Percentiles rank a stretch among this genome's conserved stretches.
phyloP scores from a whole-genome alignment of 2,329 filamentous ascomycete genomes.

The Aureobasidium lini region DNA sequence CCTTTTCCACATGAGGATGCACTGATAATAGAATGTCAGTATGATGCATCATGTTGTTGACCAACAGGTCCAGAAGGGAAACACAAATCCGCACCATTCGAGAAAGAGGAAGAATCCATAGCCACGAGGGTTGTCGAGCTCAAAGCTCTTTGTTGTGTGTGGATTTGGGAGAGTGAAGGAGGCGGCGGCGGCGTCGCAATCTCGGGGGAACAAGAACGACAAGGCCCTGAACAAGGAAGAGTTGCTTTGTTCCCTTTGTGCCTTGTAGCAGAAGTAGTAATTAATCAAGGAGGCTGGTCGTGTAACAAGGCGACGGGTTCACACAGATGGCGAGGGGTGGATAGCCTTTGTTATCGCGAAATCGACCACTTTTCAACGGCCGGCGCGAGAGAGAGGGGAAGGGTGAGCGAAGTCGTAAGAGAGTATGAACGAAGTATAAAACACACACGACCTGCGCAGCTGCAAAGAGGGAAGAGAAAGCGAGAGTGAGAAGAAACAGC shows the following conservation, averaged over 20 bases:
- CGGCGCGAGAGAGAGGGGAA: slow-evolving; percentile 8
- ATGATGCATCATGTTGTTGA: not conserved
- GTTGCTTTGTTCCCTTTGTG: not conserved
- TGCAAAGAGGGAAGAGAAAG: not conserved
- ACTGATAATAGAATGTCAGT: slow-evolving; percentile 7
- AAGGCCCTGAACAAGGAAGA: not conserved
- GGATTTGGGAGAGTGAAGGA: not conserved
- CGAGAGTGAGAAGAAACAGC: slow-evolving; percentile 3
- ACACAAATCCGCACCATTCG: slow-evolving; percentile 1
- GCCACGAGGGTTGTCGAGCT: not conserved
- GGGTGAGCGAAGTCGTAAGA: not conserved
- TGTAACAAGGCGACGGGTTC: not conserved
- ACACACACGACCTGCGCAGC: slow-evolving; percentile 13
- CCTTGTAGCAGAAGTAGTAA: not conserved
- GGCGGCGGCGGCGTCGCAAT: not conserved
- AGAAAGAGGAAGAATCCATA: slow-evolving; percentile 6
- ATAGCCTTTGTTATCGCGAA: not conserved
- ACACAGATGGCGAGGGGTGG: not conserved
- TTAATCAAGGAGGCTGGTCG: slow-evolving; percentile 4
- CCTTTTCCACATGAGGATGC: slow-evolving; percentile 16
- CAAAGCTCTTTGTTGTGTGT: not conserved
- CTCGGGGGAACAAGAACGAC: not conserved
- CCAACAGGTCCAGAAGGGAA: not conserved
- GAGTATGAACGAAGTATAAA: not conserved
- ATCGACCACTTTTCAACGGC: not conserved